Percentiles rank a stretch among this genome's conserved stretches.
phyloP scores from a whole-genome alignment of 371 early-diverging fungal species.

The Synchytrium microbalum region DNA sequence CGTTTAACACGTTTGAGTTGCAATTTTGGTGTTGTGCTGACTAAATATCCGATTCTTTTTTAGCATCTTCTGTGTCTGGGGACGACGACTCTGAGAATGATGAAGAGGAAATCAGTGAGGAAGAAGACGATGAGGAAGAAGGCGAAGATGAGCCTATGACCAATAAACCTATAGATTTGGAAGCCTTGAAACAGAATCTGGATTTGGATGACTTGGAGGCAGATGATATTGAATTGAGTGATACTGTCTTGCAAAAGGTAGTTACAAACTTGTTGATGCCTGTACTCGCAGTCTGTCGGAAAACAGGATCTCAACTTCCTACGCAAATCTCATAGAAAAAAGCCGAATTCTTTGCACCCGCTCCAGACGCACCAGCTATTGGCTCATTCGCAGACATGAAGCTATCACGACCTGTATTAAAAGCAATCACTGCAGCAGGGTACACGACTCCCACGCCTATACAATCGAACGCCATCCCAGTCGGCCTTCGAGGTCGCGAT shows the following conservation, averaged over 20 bases:
- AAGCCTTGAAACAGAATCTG: slow-evolving; percentile 7
- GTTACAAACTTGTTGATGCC: slow-evolving; percentile 1
- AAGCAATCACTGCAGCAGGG: slow-evolving; percentile 80
- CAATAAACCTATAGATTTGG: neutral
- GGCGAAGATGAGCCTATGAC: slow-evolving; percentile 14
- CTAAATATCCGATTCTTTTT: neutral
- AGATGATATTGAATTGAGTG: slow-evolving; percentile 13
- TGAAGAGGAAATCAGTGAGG: slow-evolving; percentile 4
- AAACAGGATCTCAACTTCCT: slow-evolving; percentile 4
- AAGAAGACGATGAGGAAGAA: slow-evolving; percentile 16
- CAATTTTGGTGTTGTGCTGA: too few species aligned
- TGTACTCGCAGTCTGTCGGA: neutral
- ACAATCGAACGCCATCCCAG: slow-evolving; percentile 93
- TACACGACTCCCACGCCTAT: slow-evolving; percentile 95
- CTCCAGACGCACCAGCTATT: slow-evolving; percentile 13
- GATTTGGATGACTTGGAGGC: slow-evolving; percentile 14
- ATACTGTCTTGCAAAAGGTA: slow-evolving; percentile 21
- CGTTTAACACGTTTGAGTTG: too few species aligned
- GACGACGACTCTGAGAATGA: slow-evolving; percentile 11
- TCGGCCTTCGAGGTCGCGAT: slow-evolving; percentile 95
- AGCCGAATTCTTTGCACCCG: slow-evolving; percentile 38
- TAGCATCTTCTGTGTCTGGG: neutral
- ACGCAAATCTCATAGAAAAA: slow-evolving; percentile 18
- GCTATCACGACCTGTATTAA: slow-evolving; percentile 90
- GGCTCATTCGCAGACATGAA: slow-evolving; percentile 79